Conservation (phyloP, 2,329 filamentous ascomycete genomes). For the Bipolaris oryzae region DNA sequence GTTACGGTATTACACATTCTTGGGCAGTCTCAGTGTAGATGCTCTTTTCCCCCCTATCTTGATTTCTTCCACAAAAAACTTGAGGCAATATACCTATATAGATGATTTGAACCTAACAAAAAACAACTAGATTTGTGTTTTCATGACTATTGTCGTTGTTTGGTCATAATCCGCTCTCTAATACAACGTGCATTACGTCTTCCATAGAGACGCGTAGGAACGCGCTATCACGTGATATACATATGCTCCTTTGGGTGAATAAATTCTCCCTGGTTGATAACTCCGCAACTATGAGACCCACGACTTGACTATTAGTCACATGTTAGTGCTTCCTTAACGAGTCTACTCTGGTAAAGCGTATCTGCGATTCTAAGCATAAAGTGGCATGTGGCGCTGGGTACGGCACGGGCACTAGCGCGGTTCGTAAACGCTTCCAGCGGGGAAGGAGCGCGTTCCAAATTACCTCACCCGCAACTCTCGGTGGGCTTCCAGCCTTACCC, state of each 20-base stretch:
- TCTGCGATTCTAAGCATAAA: not conserved
- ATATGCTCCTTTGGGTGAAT: not conserved
- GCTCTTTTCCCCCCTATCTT: slow-evolving; percentile 18
- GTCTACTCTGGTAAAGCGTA: not conserved
- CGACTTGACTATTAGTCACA: not conserved
- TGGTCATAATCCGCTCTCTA: not conserved
- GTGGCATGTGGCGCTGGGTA: not conserved
- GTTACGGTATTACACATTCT: slow-evolving; percentile 17
- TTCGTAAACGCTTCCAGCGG: slow-evolving; percentile 18
- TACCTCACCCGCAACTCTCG: slow-evolving; percentile 9
- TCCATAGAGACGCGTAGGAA: slow-evolving; percentile 4
- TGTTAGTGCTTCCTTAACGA: not conserved
- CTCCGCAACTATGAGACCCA: too few species aligned
- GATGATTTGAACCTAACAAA: slow-evolving; percentile 2
- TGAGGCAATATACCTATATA: slow-evolving; percentile 6
- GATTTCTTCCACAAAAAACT: slow-evolving; percentile 9
- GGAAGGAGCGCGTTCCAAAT: slow-evolving; percentile 28
- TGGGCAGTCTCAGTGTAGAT: slow-evolving; percentile 10
- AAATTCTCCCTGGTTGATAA: not conserved
- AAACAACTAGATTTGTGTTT: not conserved
- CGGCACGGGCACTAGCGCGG: slow-evolving; percentile 13
- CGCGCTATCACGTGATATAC: slow-evolving; percentile 23
- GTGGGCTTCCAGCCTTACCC: slow-evolving; percentile 2
- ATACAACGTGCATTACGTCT: not conserved
- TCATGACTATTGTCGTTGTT: not conserved